Evolutionary conservation across 352 stramenopile species (phyloP), one percentile per base, ranked within the genome.

Genomic region (Globisporangium ultimum): DNA sequence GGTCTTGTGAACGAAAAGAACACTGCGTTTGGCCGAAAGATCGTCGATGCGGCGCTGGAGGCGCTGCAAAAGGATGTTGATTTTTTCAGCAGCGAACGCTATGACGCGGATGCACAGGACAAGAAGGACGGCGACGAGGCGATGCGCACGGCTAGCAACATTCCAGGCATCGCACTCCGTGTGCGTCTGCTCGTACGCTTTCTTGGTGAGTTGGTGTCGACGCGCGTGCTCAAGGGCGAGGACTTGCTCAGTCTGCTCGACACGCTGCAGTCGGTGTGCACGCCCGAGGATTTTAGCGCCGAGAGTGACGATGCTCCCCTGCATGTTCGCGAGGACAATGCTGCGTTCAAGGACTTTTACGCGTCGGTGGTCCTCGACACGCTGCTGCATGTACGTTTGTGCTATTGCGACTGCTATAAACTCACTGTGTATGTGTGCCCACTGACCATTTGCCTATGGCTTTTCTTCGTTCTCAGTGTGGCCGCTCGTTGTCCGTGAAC

Each of bases 341-440:
- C 71, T 0, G 82, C 85, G 13, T 89, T 82, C 72, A 91, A 94
- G 53, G 85, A 94, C 58, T 91, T 87, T 40, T 81, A 91, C 53
- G 76, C 78, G 1, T 73, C 72, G 2, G 61, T 91, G 40, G 83
- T 92, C 46, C 69, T 94, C 21, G 79, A 92, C 52, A 74, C 80
- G 22, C 55, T 94, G 36, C 50, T 92, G 2, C 79, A 91, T 52
- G 74, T 79, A 72, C 42, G 72, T n/a, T 63, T 9, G 6, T 21
- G 17, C 43, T 66, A 24, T 22, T 46, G 18, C 14, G 32, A 11
- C 15, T 36, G 6, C 17, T 43, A 48, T 49, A 24, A 18, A 40
- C 15, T 48, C n/a, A 28, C 21, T 43, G 9, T 58, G 53, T 49
- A 10, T 50, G 38, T 49, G 43, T 32, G 24, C 5, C 24, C 24